Evolutionary conservation across 2,329 filamentous ascomycete species (phyloP).

Genomic region (Diaporthe sp.): DNA sequence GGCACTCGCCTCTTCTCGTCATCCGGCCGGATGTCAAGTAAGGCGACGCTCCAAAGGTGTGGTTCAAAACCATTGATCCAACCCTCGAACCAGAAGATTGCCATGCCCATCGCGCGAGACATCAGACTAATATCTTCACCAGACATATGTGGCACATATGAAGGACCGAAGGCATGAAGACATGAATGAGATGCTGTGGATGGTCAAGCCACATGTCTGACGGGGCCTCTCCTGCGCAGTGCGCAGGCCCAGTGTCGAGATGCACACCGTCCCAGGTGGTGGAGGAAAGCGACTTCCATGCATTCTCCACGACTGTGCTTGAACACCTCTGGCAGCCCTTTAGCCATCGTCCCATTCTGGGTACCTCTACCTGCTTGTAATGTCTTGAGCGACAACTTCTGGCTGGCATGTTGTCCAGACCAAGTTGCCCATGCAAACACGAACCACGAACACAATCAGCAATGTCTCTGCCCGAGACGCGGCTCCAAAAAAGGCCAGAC

Average conservation of each 20-base stretch:
- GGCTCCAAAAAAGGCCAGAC: not conserved
- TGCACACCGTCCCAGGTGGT: too few species aligned
- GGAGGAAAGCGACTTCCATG: not conserved
- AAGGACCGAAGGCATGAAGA: not conserved
- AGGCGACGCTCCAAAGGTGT: not conserved
- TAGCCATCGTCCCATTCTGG: not conserved
- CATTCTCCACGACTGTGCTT: not conserved
- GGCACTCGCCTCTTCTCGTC: not conserved
- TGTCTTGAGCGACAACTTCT: not conserved
- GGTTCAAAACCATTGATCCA: not conserved
- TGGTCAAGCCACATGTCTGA: not conserved
- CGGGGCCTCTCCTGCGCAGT: not conserved
- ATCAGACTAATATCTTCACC: not conserved
- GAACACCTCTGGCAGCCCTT: too few species aligned
- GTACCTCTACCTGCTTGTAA: not conserved
- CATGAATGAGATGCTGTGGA: too few species aligned
- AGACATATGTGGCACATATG: not conserved
- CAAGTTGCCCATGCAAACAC: too few species aligned
- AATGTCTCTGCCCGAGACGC: not conserved
- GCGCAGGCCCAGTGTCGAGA: not conserved
- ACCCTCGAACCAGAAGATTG: not conserved
- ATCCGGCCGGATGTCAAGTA: not conserved
- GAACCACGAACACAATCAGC: not conserved
- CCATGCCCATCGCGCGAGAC: too few species aligned
- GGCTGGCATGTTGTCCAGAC: not conserved